These are phyloP conservation scores for Pichia nakasei DNA, from an alignment of 805 yeast species.

Conservation along the genomic window DNA sequence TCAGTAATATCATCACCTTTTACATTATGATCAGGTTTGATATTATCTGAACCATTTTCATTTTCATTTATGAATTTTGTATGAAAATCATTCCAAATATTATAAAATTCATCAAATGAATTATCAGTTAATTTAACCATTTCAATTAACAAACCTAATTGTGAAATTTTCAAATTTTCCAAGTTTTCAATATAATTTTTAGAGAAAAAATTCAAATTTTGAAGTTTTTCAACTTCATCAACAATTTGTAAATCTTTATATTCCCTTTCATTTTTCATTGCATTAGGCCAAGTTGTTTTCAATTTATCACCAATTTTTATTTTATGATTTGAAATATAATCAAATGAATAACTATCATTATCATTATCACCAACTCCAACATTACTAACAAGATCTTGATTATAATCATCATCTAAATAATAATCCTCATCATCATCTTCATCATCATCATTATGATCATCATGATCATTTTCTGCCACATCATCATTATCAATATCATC, in stretches of 20 bases:
- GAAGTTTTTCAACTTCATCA: slow-evolving; percentile 65
- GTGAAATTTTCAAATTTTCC: slow-evolving; percentile 46
- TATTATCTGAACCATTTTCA: background rate
- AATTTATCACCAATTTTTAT: slow-evolving; percentile 35
- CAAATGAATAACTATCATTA: slow-evolving; percentile 5
- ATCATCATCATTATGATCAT: background rate
- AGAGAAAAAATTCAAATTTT: slow-evolving; percentile 42
- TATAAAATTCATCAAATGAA: slow-evolving; percentile 24
- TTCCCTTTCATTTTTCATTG: slow-evolving; percentile 61
- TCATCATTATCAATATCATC: background rate
- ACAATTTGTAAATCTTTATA: slow-evolving; percentile 86
- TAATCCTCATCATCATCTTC: background rate
- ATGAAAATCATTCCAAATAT: slow-evolving; percentile 20
- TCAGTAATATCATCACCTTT: background rate
- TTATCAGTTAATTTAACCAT: slow-evolving; percentile 28
- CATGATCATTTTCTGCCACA: background rate
- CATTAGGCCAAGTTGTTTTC: slow-evolving; percentile 48
- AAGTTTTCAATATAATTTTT: slow-evolving; percentile 43
- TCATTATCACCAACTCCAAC: slow-evolving; percentile 2
- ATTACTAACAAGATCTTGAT: background rate
- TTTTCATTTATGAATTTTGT: background rate
- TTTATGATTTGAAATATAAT: slow-evolving; percentile 13
- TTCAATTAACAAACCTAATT: slow-evolving; percentile 36
- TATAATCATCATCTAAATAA: background rate
- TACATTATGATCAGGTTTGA: background rate